These are phyloP conservation scores for Kodamaea suecica DNA, from an alignment of 1,139 yeast genomes.

Conservation along the genomic window DNA sequence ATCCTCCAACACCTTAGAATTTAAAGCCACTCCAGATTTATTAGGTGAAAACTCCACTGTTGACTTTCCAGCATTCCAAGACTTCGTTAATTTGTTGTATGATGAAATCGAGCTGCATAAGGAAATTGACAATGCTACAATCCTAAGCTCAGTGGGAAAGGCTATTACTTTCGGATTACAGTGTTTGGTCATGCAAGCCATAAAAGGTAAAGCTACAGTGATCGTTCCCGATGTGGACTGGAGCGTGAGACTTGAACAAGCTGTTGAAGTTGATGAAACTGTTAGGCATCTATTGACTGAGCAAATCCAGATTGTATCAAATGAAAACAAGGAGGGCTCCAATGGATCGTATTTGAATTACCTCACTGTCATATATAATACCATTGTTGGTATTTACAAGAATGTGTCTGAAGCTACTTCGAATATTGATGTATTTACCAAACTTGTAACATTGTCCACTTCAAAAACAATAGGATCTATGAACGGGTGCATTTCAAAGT, in stretches of 20 bases:
- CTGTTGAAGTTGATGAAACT: slow-evolving; percentile 57
- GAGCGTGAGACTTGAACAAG: slow-evolving; percentile 69
- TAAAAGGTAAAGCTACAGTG: slow-evolving; percentile 50
- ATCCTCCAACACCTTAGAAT: slow-evolving; percentile 34
- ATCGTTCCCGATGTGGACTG: slow-evolving; percentile 72
- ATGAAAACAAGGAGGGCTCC: slow-evolving; percentile 17
- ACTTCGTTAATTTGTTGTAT: slow-evolving; percentile 28
- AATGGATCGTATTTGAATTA: slow-evolving; percentile 18
- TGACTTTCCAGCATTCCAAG: slow-evolving; percentile 44
- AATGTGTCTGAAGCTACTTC: slow-evolving; percentile 15
- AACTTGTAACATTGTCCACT: slow-evolving; percentile 37
- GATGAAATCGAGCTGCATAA: slow-evolving; percentile 22
- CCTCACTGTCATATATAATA: slow-evolving; percentile 26
- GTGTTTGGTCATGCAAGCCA: slow-evolving; percentile 63
- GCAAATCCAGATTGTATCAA: slow-evolving; percentile 22
- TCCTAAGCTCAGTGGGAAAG: slow-evolving; percentile 31
- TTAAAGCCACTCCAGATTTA: slow-evolving; percentile 43
- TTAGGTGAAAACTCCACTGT: slow-evolving; percentile 30
- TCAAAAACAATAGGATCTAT: slow-evolving; percentile 25
- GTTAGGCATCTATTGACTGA: slow-evolving; percentile 41
- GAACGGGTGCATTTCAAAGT: slow-evolving; percentile 16
- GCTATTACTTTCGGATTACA: slow-evolving; percentile 51
- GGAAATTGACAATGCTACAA: slow-evolving; percentile 18
- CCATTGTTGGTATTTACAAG: slow-evolving; percentile 26
- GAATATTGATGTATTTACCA: slow-evolving; percentile 30